Percentiles rank a stretch among this genome's conserved stretches.
Conservation (phyloP, 768 basidiomycete genomes). For the Sutorius australiensis region DNA sequence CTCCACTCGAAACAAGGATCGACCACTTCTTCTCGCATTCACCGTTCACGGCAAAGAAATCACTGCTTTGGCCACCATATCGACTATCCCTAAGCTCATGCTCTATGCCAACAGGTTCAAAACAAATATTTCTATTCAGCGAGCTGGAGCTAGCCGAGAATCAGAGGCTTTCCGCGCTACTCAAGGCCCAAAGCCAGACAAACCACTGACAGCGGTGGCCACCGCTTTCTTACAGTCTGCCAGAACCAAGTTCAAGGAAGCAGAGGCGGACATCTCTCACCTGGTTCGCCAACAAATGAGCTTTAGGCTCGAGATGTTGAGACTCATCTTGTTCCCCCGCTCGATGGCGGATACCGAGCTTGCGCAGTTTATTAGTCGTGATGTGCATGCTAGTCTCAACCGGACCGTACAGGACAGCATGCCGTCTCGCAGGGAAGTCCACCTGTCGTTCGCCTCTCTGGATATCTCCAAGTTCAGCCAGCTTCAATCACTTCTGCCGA, state of each 20-base stretch:
- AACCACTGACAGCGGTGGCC: constrained; percentile 81
- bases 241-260: constrained; percentile 65
- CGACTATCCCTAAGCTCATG: constrained; percentile 74
- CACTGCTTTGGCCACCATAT: constrained; percentile 61
- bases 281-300: constrained; percentile 71
- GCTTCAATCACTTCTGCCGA: constrained; percentile 45
- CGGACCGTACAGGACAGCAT: constrained; percentile 51
- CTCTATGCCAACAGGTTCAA: constrained; percentile 72
- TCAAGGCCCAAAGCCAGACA: constrained; percentile 68
- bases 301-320: constrained; percentile 59
- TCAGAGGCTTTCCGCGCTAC: constrained; percentile 74
- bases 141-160: constrained; percentile 72
- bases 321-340: constrained; percentile 73
- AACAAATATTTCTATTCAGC: constrained; percentile 66
- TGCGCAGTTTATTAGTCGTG: constrained; percentile 66
- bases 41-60: constrained; percentile 68
- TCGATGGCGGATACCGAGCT: constrained; percentile 75
- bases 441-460: constrained; percentile 73
- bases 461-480: constrained; percentile 71
- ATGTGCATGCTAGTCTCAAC: constrained; percentile 67
- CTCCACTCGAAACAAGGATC: constrained; percentile 39
- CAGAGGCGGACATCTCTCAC: constrained; percentile 55
- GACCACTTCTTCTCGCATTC: constrained; percentile 70
- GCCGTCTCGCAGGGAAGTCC: constrained; percentile 59
- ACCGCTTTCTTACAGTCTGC: constrained; percentile 79